A percentile compares a stretch with the other conserved stretches of the same genome.
phyloP scores from a whole-genome alignment of 805 yeast genomes.

The Saccharomycopsis oosterbeekiorum region DNA sequence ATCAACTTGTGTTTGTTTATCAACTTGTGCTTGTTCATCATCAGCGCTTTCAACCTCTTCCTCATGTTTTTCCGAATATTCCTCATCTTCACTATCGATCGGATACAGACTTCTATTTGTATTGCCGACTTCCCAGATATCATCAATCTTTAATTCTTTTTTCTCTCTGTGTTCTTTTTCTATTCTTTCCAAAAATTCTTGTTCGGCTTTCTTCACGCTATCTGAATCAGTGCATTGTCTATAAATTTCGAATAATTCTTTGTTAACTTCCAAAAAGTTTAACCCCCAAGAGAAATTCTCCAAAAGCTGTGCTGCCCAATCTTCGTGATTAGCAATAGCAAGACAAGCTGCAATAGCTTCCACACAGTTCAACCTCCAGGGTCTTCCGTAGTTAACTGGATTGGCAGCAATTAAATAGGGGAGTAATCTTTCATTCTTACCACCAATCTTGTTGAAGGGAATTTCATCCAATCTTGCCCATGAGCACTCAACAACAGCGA shows the following conservation, averaged over 20 bases:
- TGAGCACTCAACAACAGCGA: slow-evolving; percentile 97
- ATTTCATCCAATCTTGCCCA: slow-evolving; percentile 98
- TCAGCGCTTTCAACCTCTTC: slow-evolving; percentile 20
- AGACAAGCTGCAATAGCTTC: slow-evolving; percentile 97
- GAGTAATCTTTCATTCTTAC: slow-evolving; percentile 71
- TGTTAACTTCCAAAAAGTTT: slow-evolving; percentile 74
- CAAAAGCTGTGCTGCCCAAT: slow-evolving; percentile 76
- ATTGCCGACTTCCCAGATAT: slow-evolving; percentile 66
- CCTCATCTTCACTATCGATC: slow-evolving; percentile 18
- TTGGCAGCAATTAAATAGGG: slow-evolving; percentile 95
- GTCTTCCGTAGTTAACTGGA: slow-evolving; percentile 93
- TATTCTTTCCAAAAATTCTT: slow-evolving; percentile 57
- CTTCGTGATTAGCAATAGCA: slow-evolving; percentile 83
- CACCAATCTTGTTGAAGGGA: slow-evolving; percentile 91
- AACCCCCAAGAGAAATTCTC: slow-evolving; percentile 88
- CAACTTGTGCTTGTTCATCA: slow-evolving; percentile 4
- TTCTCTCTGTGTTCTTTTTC: slow-evolving; percentile 60
- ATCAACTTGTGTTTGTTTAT: neutral
- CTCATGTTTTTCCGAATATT: slow-evolving; percentile 23
- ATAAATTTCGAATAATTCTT: slow-evolving; percentile 65
- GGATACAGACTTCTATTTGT: slow-evolving; percentile 41
- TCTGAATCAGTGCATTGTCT: slow-evolving; percentile 73
- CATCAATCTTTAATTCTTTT: slow-evolving; percentile 44
- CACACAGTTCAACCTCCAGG: slow-evolving; percentile 93
- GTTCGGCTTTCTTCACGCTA: slow-evolving; percentile 63